Evolutionary conservation across 1,284 basidiomycete genomes (phyloP).

Genomic region (Gymnopus androsaceus): DNA sequence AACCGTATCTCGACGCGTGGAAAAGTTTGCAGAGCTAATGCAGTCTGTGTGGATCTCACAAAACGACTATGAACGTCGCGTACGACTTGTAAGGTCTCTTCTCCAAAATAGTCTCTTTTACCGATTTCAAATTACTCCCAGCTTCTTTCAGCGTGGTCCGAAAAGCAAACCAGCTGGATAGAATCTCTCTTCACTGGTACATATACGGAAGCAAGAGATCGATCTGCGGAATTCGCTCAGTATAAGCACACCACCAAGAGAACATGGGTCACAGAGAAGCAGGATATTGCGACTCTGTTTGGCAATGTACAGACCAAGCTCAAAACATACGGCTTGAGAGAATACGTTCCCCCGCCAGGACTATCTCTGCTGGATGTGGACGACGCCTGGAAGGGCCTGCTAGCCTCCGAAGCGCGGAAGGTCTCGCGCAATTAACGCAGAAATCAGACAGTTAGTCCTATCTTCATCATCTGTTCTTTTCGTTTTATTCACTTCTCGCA

Average conservation of each 20-base stretch:
- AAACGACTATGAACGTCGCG: constrained; percentile 94
- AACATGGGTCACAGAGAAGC: constrained; percentile 86
- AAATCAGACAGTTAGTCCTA: constrained; percentile 80
- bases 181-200: constrained; percentile 66
- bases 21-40: constrained; percentile 96
- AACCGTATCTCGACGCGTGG: constrained; percentile 89
- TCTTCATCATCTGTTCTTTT: not conserved
- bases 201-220: constrained; percentile 81
- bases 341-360: constrained; percentile 81
- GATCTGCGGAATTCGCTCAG: constrained; percentile 71
- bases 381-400: constrained; percentile 72
- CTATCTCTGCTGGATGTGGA: constrained; percentile 78
- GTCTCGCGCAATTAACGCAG: constrained; percentile 86
- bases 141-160: constrained; percentile 66
- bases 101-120: not conserved
- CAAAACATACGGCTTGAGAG: constrained; percentile 83
- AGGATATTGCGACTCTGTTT: constrained; percentile 87
- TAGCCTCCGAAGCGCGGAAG: constrained; percentile 77
- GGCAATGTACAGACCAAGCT: constrained; percentile 95
- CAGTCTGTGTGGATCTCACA: constrained; percentile 82
- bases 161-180: constrained; percentile 69
- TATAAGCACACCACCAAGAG: constrained; percentile 91
- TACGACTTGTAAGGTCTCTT: constrained; percentile 56
- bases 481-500: constrained; percentile 30
- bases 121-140: constrained; percentile 31